Evolutionary conservation across 148 eudicot species (phyloP).

Genomic region (Chenopodium suecicum): DNA sequence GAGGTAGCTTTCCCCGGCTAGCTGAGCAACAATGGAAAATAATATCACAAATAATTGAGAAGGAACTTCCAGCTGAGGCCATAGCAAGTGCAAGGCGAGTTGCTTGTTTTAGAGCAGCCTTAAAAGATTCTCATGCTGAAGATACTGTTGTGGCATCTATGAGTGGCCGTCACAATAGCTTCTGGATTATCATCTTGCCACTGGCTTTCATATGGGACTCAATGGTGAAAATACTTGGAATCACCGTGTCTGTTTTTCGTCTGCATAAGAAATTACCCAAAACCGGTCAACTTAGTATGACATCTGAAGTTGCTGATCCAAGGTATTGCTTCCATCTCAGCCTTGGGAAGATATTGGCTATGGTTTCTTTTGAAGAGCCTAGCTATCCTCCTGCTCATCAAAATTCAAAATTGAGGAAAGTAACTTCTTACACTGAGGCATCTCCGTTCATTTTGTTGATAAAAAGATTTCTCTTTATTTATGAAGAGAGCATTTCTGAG

Average conservation of each 20-base stretch:
- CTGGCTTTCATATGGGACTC: constrained; percentile 43
- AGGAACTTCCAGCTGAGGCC: constrained; percentile 65
- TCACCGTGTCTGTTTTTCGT: constrained; percentile 27
- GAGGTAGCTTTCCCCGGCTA: constrained; percentile 30
- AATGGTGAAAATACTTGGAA: constrained; percentile 32
- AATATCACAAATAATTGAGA: constrained; percentile 67
- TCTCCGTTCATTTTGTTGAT: constrained; percentile 38
- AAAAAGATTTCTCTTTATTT: constrained; percentile 39
- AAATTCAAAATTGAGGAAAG: constrained; percentile 28
- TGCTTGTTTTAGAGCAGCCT: constrained; percentile 51
- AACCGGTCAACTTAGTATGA: constrained; percentile 18
- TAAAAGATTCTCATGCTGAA: constrained; percentile 26
- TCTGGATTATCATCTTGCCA: constrained; percentile 35
- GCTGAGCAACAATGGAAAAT: constrained; percentile 47
- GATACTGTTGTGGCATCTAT: constrained; percentile 15
- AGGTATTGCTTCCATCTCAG: constrained; percentile 41
- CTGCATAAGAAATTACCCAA: constrained; percentile 26
- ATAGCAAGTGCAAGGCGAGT: constrained; percentile 69
- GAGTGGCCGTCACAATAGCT: constrained; percentile 21
- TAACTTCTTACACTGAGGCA: constrained; percentile 36
- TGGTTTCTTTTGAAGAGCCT: constrained; percentile 39
- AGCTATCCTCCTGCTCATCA: constrained; percentile 29
- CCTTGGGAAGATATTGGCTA: constrained; percentile 50
- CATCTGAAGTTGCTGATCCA: constrained; percentile 38
- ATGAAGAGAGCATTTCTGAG: constrained; percentile 46